phyloP scores from a whole-genome alignment of 2,329 filamentous ascomycete genomes.

The Xylariaceae sp. region DNA sequence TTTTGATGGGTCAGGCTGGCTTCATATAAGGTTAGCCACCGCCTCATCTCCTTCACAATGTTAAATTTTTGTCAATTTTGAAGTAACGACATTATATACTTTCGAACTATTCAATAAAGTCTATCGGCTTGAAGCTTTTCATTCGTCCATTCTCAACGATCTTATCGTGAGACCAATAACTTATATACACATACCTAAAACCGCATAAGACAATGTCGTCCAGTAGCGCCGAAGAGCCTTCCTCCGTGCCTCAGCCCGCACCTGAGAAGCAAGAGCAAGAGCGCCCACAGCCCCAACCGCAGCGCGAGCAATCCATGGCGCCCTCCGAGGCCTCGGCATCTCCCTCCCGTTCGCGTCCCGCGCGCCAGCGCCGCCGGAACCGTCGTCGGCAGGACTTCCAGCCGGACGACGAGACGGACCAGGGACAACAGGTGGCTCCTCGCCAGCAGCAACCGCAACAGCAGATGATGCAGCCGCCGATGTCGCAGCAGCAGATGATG shows the following conservation, averaged over 20 bases:
- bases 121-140: not conserved
- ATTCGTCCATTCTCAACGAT: not conserved
- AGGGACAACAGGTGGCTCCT: slow-evolving; percentile 23
- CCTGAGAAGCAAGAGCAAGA: slow-evolving; percentile 12
- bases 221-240: slow-evolving; percentile 26
- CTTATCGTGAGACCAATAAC: not conserved
- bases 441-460: slow-evolving; percentile 22
- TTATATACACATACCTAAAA: not conserved
- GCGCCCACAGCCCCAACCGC: slow-evolving; percentile 2
- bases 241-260: slow-evolving; percentile 21
- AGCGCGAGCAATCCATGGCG: slow-evolving; percentile 22
- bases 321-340: slow-evolving; percentile 23
- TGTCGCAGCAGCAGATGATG: slow-evolving; percentile 27
- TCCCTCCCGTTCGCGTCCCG: slow-evolving; percentile 20
- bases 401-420: slow-evolving; percentile 18
- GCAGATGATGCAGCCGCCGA: slow-evolving; percentile 25
- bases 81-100: not conserved
- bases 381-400: slow-evolving; percentile 26
- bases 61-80: not conserved
- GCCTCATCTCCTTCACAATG: not conserved
- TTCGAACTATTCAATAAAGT: not conserved
- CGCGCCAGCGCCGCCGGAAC: slow-evolving; percentile 29
- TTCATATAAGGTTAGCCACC: slow-evolving; percentile 14
- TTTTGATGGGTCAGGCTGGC: not conserved
- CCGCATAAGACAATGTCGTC: slow-evolving; percentile 29